Evolutionary conservation across 192 early-diverging fungal species (phyloP).

Genomic region (Chytriomyces hyalinus): DNA sequence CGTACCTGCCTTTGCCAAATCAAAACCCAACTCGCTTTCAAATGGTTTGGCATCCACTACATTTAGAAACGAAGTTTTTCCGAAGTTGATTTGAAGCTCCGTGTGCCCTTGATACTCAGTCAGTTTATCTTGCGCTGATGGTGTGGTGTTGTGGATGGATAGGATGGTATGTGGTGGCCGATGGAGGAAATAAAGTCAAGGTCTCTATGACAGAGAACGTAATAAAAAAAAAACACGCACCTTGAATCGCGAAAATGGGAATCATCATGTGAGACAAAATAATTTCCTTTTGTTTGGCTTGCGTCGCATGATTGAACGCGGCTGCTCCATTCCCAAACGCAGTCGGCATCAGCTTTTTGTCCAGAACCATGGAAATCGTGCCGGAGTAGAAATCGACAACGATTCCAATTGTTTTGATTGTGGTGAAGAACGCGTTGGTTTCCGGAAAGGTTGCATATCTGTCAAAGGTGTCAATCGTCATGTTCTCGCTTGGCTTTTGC

Average conservation of each 20-base stretch:
- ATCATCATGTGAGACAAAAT: slow-evolving; percentile 42
- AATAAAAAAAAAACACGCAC: slow-evolving; percentile 16
- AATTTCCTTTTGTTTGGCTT: slow-evolving; percentile 46
- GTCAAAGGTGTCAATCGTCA: background rate
- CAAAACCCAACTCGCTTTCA: background rate
- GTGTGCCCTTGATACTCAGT: slow-evolving; percentile 31
- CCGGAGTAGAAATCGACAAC: slow-evolving; percentile 52
- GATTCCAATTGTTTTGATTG: slow-evolving; percentile 51
- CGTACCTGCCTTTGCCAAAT: background rate
- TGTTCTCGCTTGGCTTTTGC: background rate
- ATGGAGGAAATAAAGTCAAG: background rate
- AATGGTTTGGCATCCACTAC: background rate
- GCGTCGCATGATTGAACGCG: slow-evolving; percentile 39
- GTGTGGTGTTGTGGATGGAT: background rate
- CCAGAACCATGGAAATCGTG: slow-evolving; percentile 46
- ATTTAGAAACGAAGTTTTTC: slow-evolving; percentile 47
- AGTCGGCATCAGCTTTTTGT: slow-evolving; percentile 35
- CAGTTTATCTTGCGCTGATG: background rate
- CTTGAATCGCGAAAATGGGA: slow-evolving; percentile 51
- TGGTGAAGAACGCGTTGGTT: slow-evolving; percentile 36
- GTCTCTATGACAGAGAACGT: background rate
- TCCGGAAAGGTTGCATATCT: slow-evolving; percentile 40
- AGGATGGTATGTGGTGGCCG: background rate
- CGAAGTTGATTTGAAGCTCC: slow-evolving; percentile 56
- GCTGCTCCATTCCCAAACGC: slow-evolving; percentile 53